Conservation (phyloP, 208 protist genomes). For the Tritrichomonas foetus region DNA sequence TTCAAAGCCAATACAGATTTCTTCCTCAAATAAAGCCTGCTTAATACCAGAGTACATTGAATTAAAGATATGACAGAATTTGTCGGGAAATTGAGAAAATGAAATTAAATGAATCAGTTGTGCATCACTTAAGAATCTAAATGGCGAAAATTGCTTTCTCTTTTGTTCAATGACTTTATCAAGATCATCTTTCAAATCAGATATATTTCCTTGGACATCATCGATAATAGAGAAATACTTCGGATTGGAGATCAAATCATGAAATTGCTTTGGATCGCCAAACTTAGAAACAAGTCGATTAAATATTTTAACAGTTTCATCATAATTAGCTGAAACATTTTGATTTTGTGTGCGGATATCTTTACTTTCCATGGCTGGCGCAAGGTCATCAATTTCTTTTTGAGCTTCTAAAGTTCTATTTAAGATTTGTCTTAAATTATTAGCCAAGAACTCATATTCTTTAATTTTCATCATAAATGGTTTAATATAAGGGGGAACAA, state of each 20-base stretch:
- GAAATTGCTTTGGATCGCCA: neutral
- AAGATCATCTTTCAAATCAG: neutral
- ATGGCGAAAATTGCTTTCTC: neutral
- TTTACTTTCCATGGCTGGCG: slow-evolving; percentile 9
- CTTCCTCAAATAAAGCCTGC: neutral
- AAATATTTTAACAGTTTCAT: neutral
- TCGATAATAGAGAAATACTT: neutral
- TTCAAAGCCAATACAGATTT: neutral
- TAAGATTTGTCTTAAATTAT: neutral
- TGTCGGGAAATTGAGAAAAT: neutral
- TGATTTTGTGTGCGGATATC: neutral
- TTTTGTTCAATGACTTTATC: neutral
- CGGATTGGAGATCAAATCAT: neutral
- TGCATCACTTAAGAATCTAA: neutral
- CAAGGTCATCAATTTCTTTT: neutral
- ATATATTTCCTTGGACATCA: neutral
- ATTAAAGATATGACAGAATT: neutral
- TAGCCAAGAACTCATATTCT: neutral
- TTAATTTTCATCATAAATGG: neutral
- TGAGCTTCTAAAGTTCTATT: neutral
- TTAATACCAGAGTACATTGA: neutral
- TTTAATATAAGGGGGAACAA: neutral
- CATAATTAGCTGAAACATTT: neutral
- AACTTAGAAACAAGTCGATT: neutral
- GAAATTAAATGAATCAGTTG: neutral